Percentiles rank a stretch among this genome's conserved stretches.
Conservation (phyloP, 1,284 basidiomycete genomes). For the Thecaphora frezii region DNA sequence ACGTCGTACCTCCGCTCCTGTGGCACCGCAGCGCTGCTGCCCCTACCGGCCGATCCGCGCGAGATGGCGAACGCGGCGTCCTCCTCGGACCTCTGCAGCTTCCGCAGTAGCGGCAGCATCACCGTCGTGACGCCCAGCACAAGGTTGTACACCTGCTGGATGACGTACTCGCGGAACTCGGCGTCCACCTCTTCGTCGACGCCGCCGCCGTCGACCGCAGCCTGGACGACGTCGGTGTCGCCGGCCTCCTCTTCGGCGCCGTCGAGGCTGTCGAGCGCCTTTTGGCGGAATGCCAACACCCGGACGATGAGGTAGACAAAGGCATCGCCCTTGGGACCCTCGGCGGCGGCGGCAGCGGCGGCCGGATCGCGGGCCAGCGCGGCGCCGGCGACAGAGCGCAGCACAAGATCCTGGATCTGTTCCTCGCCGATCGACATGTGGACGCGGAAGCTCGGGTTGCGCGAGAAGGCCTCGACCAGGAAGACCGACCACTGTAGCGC, state of each 20-base stretch:
- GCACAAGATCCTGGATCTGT: conserved; percentile 38
- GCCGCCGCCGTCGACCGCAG: conserved; percentile 38
- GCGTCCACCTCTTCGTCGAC: conserved; percentile 59
- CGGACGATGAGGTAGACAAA: conserved; percentile 71
- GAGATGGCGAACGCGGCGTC: conserved; percentile 51
- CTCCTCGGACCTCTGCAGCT: conserved; percentile 55
- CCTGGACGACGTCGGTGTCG: conserved; percentile 36
- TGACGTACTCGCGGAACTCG: conserved; percentile 53
- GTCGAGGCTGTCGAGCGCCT: conserved; percentile 59
- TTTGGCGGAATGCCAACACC: conserved; percentile 58
- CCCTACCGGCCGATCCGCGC: conserved; percentile 16
- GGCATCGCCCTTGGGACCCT: conserved; percentile 77
- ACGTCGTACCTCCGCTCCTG: conserved; percentile 54
- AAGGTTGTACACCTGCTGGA: conserved; percentile 51
- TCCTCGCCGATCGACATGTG: conserved; percentile 47
- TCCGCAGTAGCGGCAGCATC: conserved; percentile 51
- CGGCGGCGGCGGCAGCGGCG: conserved; percentile 65
- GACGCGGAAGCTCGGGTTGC: conserved; percentile 36
- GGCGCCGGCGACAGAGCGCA: conserved; percentile 36
- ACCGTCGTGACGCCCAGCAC: conserved; percentile 37
- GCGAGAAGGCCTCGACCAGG: conserved; percentile 43
- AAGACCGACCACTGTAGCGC: conserved; percentile 83
- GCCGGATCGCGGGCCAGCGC: conserved; percentile 66
- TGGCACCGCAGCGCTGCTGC: conserved; percentile 5
- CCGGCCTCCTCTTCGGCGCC: conserved; percentile 65